phyloP scores from a whole-genome alignment of 2,329 filamentous ascomycete species.

The Talaromyces marneffei region DNA sequence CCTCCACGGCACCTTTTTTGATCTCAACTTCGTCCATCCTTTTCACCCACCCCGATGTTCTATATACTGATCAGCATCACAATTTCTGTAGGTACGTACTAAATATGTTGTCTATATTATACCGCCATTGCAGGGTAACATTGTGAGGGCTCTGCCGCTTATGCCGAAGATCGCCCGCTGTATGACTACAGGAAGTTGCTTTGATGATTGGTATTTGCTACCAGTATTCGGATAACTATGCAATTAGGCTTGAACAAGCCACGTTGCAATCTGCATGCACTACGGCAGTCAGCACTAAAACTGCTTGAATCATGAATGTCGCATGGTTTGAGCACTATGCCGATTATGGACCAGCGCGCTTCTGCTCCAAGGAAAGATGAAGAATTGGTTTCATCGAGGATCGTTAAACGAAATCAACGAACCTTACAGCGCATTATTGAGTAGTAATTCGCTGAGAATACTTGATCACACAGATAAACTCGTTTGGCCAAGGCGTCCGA shows the following conservation, averaged over 20 bases:
- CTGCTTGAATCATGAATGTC: neutral
- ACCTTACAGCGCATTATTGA: neutral
- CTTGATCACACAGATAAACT: neutral
- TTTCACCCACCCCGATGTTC: neutral
- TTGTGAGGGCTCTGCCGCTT: neutral
- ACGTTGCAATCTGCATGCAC: neutral
- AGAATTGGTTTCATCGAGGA: neutral
- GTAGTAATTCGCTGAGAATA: neutral
- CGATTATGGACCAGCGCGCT: neutral
- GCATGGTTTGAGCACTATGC: neutral
- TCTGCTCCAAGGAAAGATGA: neutral
- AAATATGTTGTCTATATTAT: neutral
- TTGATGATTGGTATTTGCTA: neutral
- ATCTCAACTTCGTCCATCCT: neutral
- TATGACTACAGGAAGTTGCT: neutral
- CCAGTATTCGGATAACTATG: neutral
- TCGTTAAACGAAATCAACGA: neutral
- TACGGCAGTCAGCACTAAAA: neutral
- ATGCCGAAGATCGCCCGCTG: neutral
- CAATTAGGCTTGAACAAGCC: neutral
- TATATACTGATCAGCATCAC: neutral
- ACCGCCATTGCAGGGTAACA: neutral
- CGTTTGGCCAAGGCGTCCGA: neutral
- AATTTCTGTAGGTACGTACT: neutral
- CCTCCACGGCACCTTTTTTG: neutral